Percentiles rank a stretch among this genome's conserved stretches.
These are phyloP conservation scores for Ligustrum vulgare DNA, from an alignment of 257 asterid genomes.

Conservation along the genomic window DNA sequence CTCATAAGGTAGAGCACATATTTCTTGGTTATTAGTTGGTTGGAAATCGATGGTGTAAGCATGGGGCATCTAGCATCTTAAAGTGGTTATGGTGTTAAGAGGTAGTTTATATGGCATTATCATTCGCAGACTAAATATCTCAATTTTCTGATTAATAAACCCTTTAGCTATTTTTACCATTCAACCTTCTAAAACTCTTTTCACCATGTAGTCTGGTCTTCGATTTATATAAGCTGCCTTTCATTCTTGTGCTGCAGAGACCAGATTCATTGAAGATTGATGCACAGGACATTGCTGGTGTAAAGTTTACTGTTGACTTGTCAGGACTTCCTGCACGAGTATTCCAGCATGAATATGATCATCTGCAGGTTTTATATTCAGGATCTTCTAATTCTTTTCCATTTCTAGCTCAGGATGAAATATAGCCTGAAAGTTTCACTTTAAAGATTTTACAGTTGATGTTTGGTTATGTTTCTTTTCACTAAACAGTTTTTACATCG, in stretches of 20 bases:
- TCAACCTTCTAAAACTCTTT: slow-evolving; percentile 3
- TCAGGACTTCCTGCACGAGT: slow-evolving; percentile 80
- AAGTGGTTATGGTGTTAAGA: not conserved
- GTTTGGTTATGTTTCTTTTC: slow-evolving; percentile 11
- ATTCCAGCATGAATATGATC: slow-evolving; percentile 95
- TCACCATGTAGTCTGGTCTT: not conserved
- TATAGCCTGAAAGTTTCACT: slow-evolving; percentile 1
- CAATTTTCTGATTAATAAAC: not conserved
- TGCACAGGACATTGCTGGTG: slow-evolving; percentile 78
- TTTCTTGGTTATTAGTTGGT: not conserved
- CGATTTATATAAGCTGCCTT: not conserved
- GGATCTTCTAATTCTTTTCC: not conserved
- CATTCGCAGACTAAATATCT: not conserved
- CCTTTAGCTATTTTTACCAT: not conserved
- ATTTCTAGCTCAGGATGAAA: not conserved
- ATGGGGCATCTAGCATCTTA: not conserved
- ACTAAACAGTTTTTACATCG: not conserved
- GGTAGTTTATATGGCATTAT: not conserved
- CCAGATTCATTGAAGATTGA: slow-evolving; percentile 79
- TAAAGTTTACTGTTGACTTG: slow-evolving; percentile 64
- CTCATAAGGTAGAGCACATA: not conserved
- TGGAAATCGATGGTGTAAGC: not conserved
- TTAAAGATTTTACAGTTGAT: not conserved
- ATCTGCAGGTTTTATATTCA: slow-evolving; percentile 60
- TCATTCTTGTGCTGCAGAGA: slow-evolving; percentile 52